These are phyloP conservation scores for Reticulascus tulasneorum DNA, from an alignment of 2,329 filamentous ascomycete species.

Conservation along the genomic window DNA sequence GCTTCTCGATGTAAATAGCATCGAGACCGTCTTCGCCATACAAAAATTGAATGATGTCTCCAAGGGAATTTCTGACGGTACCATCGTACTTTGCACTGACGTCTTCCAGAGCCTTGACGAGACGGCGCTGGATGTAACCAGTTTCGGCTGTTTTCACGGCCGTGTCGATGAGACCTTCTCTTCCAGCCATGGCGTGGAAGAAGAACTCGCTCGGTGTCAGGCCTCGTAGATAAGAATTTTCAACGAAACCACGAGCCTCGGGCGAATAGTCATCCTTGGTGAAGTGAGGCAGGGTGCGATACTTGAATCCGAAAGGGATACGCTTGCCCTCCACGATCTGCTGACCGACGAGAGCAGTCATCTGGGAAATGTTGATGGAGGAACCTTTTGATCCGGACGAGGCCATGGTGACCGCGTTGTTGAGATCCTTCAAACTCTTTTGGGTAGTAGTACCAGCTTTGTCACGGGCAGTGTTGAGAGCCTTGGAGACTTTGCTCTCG, in stretches of 20 bases:
- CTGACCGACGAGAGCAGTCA: conserved; percentile 96
- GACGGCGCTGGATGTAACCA: conserved; percentile 96
- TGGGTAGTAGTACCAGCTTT: conserved; percentile 90
- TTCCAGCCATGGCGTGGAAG: conserved; percentile 99
- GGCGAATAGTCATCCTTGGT: conserved; percentile 99
- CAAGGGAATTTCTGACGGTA: conserved; percentile 93
- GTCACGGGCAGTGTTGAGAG: conserved; percentile 92
- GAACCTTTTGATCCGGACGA: conserved; percentile 97
- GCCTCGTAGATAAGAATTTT: conserved; percentile 96
- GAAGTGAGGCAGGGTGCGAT: conserved; percentile 93
- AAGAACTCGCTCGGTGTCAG: conserved; percentile 96
- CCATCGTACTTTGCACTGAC: conserved; percentile 97
- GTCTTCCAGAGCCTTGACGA: conserved; percentile 97
- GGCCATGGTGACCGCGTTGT: conserved; percentile 96
- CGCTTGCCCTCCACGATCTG: conserved; percentile 98
- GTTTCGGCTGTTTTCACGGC: conserved; percentile 99
- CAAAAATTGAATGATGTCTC: conserved; percentile 94
- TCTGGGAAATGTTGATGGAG: conserved; percentile 98
- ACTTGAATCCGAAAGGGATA: conserved; percentile 99
- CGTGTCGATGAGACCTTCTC: conserved; percentile 98
- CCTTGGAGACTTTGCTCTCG: conserved; percentile 93
- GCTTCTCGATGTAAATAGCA: conserved; percentile 88
- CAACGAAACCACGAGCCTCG: conserved; percentile 93
- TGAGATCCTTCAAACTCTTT: conserved; percentile 88
- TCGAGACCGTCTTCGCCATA: conserved; percentile 98